A percentile compares a stretch with the other conserved stretches of the same genome.
Conservation (phyloP, 768 basidiomycete genomes). For the Lactarius akahatsu region DNA sequence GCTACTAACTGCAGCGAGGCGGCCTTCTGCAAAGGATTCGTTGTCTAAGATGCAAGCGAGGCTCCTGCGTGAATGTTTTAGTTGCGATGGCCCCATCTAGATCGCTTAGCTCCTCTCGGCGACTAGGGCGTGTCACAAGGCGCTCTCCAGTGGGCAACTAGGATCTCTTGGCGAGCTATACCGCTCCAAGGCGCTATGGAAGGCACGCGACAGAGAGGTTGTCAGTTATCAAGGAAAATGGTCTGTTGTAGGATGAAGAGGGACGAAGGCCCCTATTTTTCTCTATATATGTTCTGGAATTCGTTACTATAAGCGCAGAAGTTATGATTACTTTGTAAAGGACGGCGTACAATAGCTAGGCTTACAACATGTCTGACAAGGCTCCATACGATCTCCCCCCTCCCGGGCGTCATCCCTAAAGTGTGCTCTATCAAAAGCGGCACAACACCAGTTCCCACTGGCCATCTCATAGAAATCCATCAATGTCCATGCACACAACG, state of each 20-base stretch:
- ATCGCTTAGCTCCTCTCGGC: conserved; percentile 10
- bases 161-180: conserved; percentile 6
- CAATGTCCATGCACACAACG: conserved; percentile 72
- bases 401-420: conserved; percentile 43
- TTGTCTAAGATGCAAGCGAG: conserved; percentile 16
- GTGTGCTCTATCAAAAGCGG: conserved; percentile 74
- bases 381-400: not conserved
- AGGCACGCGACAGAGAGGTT: conserved; percentile 12
- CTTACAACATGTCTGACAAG: not conserved
- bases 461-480: conserved; percentile 73
- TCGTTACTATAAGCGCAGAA: not conserved
- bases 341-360: not conserved
- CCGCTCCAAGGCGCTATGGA: conserved; percentile 2
- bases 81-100: conserved; percentile 7
- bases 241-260: not conserved
- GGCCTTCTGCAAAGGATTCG: conserved; percentile 27
- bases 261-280: not conserved
- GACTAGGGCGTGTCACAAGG: not conserved
- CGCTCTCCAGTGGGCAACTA: conserved; percentile 6
- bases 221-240: not conserved
- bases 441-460: conserved; percentile 50
- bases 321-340: not conserved
- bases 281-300: not conserved
- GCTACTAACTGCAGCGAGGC: conserved; percentile 25
- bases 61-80: conserved; percentile 16